Evolutionary conservation across 345 rosid genomes (phyloP), one percentile per base, ranked within the genome.

Genomic region (Anastatica hierochuntica): DNA sequence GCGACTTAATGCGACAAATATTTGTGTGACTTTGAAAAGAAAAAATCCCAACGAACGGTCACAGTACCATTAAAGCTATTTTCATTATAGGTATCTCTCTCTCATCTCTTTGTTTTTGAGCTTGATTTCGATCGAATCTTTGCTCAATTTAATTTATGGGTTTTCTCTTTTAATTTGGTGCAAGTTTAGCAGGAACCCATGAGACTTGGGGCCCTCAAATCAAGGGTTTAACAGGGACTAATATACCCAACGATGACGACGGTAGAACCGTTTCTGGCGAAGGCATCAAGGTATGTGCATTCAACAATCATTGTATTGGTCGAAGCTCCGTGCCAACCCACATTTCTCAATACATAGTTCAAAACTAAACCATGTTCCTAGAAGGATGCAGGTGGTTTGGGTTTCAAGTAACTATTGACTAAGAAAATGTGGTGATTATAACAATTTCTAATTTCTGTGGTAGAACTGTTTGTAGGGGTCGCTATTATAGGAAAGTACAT

Each of bases 281-380:
- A 37, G 82, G 87, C 43, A 42, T 78, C 36, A 88, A 90, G 73
- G 89, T 88, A 2, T 92, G 97, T 50, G 94, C 90, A 2, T 85
- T 92, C 47, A 97, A 92, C 52, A 92, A 92, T 66, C 99, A 97
- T 21, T 97, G 99, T 12, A 65, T 92, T 77, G 99, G 99, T 50
- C 78, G 78, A 64, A 92, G 97, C 78, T 83, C 87, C 44, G 49
- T 88, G 0, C 99, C 99, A 43, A 74, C 70, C 46, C 68, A 66
- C 20, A 83, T 71, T 56, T 68, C 84, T 7, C 62, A 79, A 7
- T 92, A 92, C 43, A 74, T n/a, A n/a, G n/a, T n/a, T n/a, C n/a
- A n/a, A n/a, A n/a, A n/a, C n/a, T n/a, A n/a, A n/a, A n/a, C n/a
- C n/a, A n/a, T n/a, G n/a, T n/a, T n/a, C n/a, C n/a, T n/a, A n/a